Conservation (phyloP, 192 early-diverging fungal genomes). For the Rhizoclosmatium globosum region DNA sequence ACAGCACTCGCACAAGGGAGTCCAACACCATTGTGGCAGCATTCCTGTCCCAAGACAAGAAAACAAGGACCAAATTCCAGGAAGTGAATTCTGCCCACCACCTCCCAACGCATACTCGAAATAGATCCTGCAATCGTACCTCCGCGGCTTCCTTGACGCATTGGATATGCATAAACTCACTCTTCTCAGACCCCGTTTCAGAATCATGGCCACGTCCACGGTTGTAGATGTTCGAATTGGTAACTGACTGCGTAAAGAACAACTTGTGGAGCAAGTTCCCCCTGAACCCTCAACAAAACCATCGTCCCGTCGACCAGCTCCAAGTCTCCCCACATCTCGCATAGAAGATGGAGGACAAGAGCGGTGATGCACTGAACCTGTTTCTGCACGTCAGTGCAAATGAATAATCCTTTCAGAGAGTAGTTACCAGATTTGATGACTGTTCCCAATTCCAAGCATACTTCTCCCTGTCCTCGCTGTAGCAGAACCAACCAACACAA, state of each 20-base stretch:
- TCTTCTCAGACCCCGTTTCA: conserved; percentile 8
- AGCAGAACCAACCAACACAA: not conserved
- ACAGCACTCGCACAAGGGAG: conserved; percentile 27
- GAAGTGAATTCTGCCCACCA: conserved; percentile 18
- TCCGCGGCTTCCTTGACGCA: not conserved
- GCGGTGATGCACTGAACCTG: too few species aligned
- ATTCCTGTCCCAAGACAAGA: conserved; percentile 48
- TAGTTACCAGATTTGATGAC: not conserved
- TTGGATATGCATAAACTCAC: conserved; percentile 16
- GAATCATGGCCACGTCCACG: conserved; percentile 3
- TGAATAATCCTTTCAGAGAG: too few species aligned
- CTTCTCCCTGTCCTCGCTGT: not conserved
- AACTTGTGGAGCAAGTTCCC: conserved; percentile 26
- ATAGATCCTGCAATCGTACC: conserved; percentile 14
- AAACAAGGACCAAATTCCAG: conserved; percentile 42
- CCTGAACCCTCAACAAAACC: not conserved
- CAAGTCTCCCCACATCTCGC: not conserved
- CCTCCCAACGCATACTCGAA: not conserved
- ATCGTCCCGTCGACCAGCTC: not conserved
- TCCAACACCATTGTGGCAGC: conserved; percentile 45
- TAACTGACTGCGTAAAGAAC: conserved; percentile 31
- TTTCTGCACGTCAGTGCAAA: too few species aligned
- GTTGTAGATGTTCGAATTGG: not conserved
- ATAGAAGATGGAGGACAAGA: too few species aligned
- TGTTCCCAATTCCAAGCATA: not conserved